phyloP scores from a whole-genome alignment of 148 eudicot species.

The Chenopodium quinoa region DNA sequence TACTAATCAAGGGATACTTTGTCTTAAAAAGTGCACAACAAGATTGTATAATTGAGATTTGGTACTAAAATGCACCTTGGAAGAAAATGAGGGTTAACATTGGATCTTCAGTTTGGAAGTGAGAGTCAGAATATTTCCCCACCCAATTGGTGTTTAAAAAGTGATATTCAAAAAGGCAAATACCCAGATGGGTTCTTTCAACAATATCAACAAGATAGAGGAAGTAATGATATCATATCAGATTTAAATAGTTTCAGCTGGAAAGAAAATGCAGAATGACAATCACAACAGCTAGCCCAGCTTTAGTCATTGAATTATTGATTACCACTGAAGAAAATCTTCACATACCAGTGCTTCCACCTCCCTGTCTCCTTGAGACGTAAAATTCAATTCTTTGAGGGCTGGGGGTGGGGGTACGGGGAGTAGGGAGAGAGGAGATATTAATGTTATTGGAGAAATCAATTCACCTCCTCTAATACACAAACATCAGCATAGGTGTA shows the following conservation, averaged over 20 bases:
- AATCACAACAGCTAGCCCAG: background rate
- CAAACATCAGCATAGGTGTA: background rate
- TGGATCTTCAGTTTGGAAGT: background rate
- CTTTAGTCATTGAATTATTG: background rate
- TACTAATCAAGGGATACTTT: no score
- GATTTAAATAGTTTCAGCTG: background rate
- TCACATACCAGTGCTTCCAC: background rate
- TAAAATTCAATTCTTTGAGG: background rate
- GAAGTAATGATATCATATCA: background rate
- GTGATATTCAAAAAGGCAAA: background rate
- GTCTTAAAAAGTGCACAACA: no score
- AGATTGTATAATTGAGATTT: background rate
- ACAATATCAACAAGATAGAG: background rate
- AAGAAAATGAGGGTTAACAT: background rate
- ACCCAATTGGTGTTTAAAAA: background rate
- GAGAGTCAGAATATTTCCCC: background rate
- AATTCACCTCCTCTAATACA: background rate
- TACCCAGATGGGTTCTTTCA: background rate
- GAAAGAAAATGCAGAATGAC: background rate
- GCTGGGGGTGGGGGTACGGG: background rate
- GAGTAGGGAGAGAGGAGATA: background rate
- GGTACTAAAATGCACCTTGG: background rate
- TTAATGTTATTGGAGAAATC: background rate
- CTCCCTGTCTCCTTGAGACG: background rate
- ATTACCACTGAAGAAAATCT: background rate